Base-by-base conservation (phyloP, 202 grass and related monocot genomes). In the Eragrostis tef region DNA sequence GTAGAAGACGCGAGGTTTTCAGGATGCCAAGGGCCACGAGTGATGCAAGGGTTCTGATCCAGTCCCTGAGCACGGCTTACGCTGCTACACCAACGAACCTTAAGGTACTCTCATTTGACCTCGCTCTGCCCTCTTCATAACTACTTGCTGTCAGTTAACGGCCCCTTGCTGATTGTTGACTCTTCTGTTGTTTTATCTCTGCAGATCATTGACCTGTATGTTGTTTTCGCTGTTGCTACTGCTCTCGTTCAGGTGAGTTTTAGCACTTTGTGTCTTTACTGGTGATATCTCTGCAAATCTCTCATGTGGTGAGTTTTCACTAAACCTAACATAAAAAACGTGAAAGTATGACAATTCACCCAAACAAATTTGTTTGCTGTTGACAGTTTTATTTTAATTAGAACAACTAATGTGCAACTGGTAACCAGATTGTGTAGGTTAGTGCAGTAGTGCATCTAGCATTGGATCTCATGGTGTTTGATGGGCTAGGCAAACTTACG, bases 181-280 rank as follows among this genome's bases (percentile, higher is more conserved):
- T 72, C 6, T 22, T 16, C 9, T 78, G n/a, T 25, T 53, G 25
- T 68, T 12, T 61, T 52, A n/a, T 26, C 19, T 60, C 69, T 77
- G 84, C 78, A 98, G 94, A 93, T 94, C 27, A 91, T 98, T 39
- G 94, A 94, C 82, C 67, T 98, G 15, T 98, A 94, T 17, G 92
- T 98, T 79, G 73, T 93, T 83, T 98, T 88, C 11, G 90, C 90
- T 0, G 80, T 98, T 5, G 80, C 87, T 11, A 91, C 88, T 66
- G 90, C 92, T 79, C 49, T 98, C 42, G 80, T 93, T 83, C 92
- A 98, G 90, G 95, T 90, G 49, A 58, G 2, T 49, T 36, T 2
- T 9, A 41, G 7, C 14, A 2, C 5, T 46, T 39, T 15, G 1
- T 16, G 11, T 53, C 27, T n/a, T n/a, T n/a, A n/a, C n/a, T n/a